These are phyloP conservation scores for Laburnicola sp. DNA, from an alignment of 2,329 filamentous ascomycete species.

Conservation along the genomic window DNA sequence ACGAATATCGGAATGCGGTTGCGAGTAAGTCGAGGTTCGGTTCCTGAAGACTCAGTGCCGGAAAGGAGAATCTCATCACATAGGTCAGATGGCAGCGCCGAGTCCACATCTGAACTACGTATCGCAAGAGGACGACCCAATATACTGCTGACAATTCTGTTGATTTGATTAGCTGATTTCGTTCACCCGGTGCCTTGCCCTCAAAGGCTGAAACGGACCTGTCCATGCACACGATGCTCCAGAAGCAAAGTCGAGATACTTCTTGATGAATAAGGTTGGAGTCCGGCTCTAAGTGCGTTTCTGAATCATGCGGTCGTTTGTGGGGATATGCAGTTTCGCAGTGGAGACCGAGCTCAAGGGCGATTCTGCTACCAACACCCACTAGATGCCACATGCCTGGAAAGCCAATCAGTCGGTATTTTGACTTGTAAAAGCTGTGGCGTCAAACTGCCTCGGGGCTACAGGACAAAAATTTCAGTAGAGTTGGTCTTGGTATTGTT, in stretches of 20 bases:
- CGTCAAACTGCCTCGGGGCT: no score
- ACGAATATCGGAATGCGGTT: no score
- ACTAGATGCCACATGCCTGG: conserved; percentile 53
- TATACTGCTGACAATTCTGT: neutral
- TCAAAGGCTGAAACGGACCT: neutral
- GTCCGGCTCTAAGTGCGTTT: neutral
- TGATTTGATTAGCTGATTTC: neutral
- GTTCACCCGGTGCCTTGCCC: no score
- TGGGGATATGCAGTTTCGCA: conserved; percentile 42
- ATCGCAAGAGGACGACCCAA: neutral
- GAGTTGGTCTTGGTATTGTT: neutral
- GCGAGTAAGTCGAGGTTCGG: no score
- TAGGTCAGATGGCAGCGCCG: no score
- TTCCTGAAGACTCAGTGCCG: no score
- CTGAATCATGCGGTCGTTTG: neutral
- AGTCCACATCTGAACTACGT: conserved; percentile 7
- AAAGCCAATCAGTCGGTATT: neutral
- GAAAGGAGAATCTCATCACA: no score
- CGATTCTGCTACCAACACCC: conserved; percentile 48
- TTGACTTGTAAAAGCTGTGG: no score
- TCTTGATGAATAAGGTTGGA: neutral
- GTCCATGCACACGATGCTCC: neutral
- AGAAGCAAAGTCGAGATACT: neutral
- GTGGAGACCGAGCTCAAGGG: conserved; percentile 60
- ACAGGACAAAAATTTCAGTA: neutral